A percentile compares a stretch with the other conserved stretches of the same genome.
phyloP scores from a whole-genome alignment of 2,329 filamentous ascomycete species.

The Xylariaceae sp. region DNA sequence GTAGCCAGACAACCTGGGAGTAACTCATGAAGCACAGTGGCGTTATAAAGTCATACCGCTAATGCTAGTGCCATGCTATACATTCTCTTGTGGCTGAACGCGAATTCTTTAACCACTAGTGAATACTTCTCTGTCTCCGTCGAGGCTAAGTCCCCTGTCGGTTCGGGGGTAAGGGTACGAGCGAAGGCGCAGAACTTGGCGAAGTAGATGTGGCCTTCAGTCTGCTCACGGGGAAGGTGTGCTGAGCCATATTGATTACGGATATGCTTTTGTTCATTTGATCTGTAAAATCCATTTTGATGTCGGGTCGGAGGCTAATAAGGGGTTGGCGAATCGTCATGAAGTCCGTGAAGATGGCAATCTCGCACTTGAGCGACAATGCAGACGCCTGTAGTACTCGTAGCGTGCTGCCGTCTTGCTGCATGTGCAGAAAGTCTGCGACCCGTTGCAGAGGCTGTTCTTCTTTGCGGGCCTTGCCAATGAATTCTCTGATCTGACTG shows the following conservation, averaged over 20 bases:
- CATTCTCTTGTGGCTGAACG: too few relatives aligned
- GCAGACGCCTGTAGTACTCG: constrained; percentile 49
- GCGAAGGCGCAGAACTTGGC: constrained; percentile 57
- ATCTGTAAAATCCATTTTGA: constrained; percentile 38
- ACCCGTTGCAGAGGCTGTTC: constrained; percentile 59
- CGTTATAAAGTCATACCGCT: too few relatives aligned
- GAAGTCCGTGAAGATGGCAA: constrained; percentile 53
- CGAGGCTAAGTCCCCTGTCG: too few relatives aligned
- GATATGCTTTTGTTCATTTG: constrained; percentile 49
- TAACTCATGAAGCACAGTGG: too few relatives aligned
- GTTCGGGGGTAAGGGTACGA: constrained; percentile 28
- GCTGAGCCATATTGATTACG: constrained; percentile 50
- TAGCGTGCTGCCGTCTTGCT: constrained; percentile 39
- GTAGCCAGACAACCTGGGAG: too few relatives aligned
- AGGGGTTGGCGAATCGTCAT: constrained; percentile 25
- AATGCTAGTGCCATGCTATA: too few relatives aligned
- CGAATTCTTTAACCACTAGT: too few relatives aligned
- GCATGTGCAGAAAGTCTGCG: constrained; percentile 49
- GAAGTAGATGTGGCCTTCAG: constrained; percentile 58
- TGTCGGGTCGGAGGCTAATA: constrained; percentile 1
- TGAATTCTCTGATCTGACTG: constrained; percentile 30
- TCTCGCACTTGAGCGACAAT: constrained; percentile 57
- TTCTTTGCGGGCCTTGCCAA: constrained; percentile 46
- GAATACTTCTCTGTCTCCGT: too few relatives aligned
- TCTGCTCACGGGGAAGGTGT: constrained; percentile 50